Conservation (phyloP, 73 alveolate species). For the Paramecium biaurelia region DNA sequence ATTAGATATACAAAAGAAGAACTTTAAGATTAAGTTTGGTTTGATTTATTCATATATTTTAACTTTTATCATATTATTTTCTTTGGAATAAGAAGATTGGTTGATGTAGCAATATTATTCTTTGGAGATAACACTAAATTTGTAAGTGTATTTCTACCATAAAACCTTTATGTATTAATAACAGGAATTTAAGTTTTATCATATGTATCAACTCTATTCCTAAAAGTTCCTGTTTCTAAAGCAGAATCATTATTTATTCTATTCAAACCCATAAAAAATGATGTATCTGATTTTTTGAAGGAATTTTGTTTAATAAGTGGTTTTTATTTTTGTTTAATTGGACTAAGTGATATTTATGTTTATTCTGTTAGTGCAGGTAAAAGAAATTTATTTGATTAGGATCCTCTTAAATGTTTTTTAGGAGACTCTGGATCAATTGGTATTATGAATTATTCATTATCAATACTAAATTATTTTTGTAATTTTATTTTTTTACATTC, state of each 20-base stretch:
- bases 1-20: background rate
- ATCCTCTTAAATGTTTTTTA: background rate
- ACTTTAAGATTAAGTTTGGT: background rate
- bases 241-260: slow-evolving; percentile 11
- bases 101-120: background rate
- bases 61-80: slow-evolving; percentile 12
- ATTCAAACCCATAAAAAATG: background rate
- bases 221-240: background rate
- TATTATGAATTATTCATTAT: background rate
- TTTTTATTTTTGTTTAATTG: background rate
- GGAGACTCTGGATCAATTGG: slow-evolving; percentile 13
- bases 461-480: background rate
- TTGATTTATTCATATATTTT: background rate
- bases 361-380: slow-evolving; percentile 16
- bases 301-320: background rate
- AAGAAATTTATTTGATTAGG: background rate
- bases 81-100: slow-evolving; percentile 6
- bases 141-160: background rate
- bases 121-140: background rate
- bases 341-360: slow-evolving; percentile 3
- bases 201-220: background rate
- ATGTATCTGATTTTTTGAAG: background rate
- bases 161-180: background rate
- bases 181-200: background rate
- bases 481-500: background rate